Conservation (phyloP, 345 rosid species). For the Acer yangbiense region DNA sequence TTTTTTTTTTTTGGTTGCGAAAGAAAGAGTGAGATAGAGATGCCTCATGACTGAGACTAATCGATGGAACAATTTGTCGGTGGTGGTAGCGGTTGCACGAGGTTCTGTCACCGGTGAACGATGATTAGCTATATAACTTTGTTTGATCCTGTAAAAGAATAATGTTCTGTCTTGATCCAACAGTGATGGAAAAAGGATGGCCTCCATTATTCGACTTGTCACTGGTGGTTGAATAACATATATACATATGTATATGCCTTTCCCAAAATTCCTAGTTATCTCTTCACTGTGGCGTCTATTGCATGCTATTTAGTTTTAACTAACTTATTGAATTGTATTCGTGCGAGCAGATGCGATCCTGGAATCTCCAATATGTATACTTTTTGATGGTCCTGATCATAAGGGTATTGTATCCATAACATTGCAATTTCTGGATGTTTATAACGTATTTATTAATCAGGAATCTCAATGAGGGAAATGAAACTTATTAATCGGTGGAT, state of each 20-base stretch:
- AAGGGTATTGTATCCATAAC: too few relatives aligned
- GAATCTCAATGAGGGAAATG: too few relatives aligned
- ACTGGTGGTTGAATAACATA: background rate
- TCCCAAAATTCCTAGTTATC: slow-evolving; percentile 13
- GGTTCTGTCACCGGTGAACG: too few relatives aligned
- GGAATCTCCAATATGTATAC: background rate
- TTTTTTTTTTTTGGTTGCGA: background rate
- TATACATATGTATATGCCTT: background rate
- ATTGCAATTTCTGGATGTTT: too few relatives aligned
- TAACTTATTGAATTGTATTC: background rate
- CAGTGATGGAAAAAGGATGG: background rate
- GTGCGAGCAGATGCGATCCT: background rate
- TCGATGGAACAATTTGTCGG: background rate
- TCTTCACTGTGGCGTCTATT: slow-evolving; percentile 3
- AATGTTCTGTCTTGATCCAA: slow-evolving; percentile 10
- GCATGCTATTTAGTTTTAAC: too few relatives aligned
- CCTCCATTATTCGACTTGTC: slow-evolving; percentile 7
- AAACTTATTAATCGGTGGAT: too few relatives aligned
- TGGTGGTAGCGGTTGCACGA: background rate
- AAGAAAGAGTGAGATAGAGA: background rate
- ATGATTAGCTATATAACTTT: background rate
- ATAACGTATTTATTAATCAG: too few relatives aligned
- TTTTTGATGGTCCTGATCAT: background rate
- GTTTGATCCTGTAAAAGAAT: background rate
- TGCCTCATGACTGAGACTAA: background rate